A percentile compares a stretch with the other conserved stretches of the same genome.
These are phyloP conservation scores for Russula brevipes DNA, from an alignment of 768 basidiomycete species.

Conservation along the genomic window DNA sequence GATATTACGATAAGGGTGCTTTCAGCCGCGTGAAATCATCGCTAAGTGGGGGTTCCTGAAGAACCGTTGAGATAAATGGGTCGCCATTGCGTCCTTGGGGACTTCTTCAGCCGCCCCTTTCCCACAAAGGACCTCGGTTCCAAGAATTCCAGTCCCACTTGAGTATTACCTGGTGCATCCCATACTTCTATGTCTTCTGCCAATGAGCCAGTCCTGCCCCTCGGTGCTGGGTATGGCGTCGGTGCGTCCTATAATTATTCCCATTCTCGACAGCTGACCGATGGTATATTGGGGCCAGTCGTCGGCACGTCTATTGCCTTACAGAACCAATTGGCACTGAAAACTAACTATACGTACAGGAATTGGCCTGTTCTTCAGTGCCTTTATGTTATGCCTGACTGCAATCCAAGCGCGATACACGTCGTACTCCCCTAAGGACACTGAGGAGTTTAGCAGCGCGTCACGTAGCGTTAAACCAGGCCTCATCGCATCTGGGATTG, in stretches of 20 bases:
- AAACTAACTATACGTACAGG: constrained; percentile 39
- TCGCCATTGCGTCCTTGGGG: neutral
- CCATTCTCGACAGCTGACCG: constrained; percentile 8
- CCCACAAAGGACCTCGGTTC: neutral
- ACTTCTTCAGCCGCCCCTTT: neutral
- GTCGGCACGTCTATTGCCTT: constrained; percentile 38
- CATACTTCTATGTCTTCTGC: constrained; percentile 25
- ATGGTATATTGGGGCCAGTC: constrained; percentile 33
- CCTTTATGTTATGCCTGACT: constrained; percentile 72
- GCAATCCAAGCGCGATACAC: constrained; percentile 83
- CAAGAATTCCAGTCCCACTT: neutral
- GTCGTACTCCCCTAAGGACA: constrained; percentile 65
- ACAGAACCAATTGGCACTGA: neutral
- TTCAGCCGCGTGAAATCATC: neutral
- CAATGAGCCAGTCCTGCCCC: constrained; percentile 50
- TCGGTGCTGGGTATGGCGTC: constrained; percentile 83
- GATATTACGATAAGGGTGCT: constrained; percentile 6
- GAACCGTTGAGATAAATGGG: constrained; percentile 7
- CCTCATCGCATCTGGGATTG: constrained; percentile 87
- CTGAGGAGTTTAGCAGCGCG: constrained; percentile 81
- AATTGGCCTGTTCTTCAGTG: constrained; percentile 85
- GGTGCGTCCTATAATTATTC: constrained; percentile 35
- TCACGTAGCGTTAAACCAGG: constrained; percentile 85
- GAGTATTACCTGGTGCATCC: neutral
- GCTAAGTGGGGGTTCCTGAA: neutral